phyloP scores from a whole-genome alignment of 2,329 filamentous ascomycete genomes.

The Beauveria caledonica region DNA sequence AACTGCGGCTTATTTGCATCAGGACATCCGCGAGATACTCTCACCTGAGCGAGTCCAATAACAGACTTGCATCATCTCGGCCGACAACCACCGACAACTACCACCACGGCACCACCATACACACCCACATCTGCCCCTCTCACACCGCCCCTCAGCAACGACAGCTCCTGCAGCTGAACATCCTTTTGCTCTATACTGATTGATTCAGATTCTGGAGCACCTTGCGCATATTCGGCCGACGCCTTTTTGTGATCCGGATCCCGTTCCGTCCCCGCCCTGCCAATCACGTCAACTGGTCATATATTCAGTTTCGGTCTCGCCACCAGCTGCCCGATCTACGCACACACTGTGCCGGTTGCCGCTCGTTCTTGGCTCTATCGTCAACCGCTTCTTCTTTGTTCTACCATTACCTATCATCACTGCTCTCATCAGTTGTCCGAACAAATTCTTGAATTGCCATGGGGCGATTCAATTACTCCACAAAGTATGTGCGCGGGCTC shows the following conservation, averaged over 20 bases:
- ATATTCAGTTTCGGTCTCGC: conserved; percentile 3
- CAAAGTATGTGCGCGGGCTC: conserved; percentile 1
- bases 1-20: not conserved
- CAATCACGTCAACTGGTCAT: conserved; percentile 1
- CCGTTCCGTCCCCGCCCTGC: conserved; percentile 1
- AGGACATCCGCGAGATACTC: not conserved
- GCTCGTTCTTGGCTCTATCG: not conserved
- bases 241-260: not conserved
- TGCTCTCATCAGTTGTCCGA: not conserved
- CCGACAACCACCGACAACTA: not conserved
- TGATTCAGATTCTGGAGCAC: conserved; percentile 1
- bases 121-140: not conserved
- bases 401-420: not conserved
- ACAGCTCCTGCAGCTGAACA: not conserved
- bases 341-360: not conserved
- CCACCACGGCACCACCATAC: not conserved
- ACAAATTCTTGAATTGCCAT: not conserved
- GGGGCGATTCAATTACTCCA: conserved; percentile 10
- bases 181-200: not conserved
- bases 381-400: not conserved
- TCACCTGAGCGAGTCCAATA: not conserved
- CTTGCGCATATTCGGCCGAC: not conserved
- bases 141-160: conserved; percentile 7
- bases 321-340: conserved; percentile 4
- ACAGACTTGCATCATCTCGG: not conserved